Percentiles rank a stretch among this genome's conserved stretches.
Evolutionary conservation across 495 filamentous ascomycete species (phyloP).

Genomic region (Podospora comata): DNA sequence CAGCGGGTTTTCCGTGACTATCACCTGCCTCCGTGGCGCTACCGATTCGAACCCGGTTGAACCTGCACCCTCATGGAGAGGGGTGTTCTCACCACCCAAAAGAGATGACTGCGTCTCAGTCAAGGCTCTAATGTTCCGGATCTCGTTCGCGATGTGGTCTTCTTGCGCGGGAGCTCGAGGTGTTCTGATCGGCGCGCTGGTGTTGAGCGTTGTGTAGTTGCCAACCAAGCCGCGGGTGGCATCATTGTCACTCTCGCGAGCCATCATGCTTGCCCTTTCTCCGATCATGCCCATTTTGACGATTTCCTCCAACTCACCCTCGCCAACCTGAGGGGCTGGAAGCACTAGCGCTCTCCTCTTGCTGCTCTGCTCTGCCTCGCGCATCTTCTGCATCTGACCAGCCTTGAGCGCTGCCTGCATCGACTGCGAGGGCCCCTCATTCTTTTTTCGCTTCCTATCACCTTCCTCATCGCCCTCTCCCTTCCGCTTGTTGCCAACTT

Average conservation of each 20-base stretch:
- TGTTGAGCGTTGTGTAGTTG: conserved; percentile 77
- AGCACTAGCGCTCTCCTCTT: conserved; percentile 78
- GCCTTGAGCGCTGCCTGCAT: conserved; percentile 89
- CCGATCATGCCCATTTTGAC: conserved; percentile 98
- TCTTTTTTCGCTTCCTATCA: conserved; percentile 80
- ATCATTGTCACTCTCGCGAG: conserved; percentile 76
- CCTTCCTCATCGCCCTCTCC: conserved; percentile 80
- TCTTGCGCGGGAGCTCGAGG: conserved; percentile 87
- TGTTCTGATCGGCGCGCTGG: conserved; percentile 82
- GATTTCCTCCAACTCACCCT: conserved; percentile 92
- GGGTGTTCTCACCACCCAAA: conserved; percentile 90
- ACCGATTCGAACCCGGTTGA: conserved; percentile 89
- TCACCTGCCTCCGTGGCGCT: conserved; percentile 72
- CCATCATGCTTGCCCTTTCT: conserved; percentile 75
- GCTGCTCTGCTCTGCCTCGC: conserved; percentile 94
- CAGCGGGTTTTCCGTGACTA: conserved; percentile 90
- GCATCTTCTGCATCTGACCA: conserved; percentile 90
- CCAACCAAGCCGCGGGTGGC: conserved; percentile 81
- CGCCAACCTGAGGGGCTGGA: conserved; percentile 85
- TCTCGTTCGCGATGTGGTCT: conserved; percentile 94
- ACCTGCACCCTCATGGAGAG: conserved; percentile 72
- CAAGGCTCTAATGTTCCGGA: conserved; percentile 86
- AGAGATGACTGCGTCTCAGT: conserved; percentile 96
- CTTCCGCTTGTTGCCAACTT: conserved; percentile 93
- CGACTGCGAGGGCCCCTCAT: conserved; percentile 64